phyloP scores from a whole-genome alignment of 305 asterid species.

The Fraxinus greggii region DNA sequence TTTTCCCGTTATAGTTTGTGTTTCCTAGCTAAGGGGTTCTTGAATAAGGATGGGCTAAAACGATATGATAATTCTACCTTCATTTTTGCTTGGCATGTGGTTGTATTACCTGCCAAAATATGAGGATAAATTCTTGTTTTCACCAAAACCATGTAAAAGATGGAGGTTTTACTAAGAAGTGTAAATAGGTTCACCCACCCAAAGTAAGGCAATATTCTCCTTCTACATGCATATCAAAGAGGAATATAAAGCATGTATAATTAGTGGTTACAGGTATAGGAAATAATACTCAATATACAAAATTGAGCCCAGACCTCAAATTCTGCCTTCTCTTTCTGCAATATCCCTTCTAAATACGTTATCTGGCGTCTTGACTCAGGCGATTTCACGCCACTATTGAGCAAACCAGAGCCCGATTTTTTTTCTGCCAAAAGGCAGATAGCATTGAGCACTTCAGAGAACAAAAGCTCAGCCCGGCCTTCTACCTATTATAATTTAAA shows the following conservation, averaged over 20 bases:
- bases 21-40: background rate
- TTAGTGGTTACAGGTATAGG: background rate
- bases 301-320: conserved; percentile 60
- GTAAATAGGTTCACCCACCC: background rate
- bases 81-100: background rate
- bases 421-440: conserved; percentile 53
- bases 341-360: conserved; percentile 60
- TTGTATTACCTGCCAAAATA: conserved; percentile 9
- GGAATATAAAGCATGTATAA: background rate
- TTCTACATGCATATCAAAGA: conserved; percentile 14
- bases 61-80: conserved; percentile 8
- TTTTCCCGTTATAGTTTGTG: background rate
- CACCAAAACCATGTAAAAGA: conserved; percentile 17
- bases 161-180: background rate
- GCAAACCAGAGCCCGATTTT: conserved; percentile 32
- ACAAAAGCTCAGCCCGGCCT: conserved; percentile 75
- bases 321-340: conserved; percentile 79
- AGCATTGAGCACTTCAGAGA: conserved; percentile 72
- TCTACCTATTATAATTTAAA: conserved; percentile 53
- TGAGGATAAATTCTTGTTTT: background rate
- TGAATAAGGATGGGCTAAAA: background rate
- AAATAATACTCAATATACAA: conserved; percentile 25
- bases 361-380: conserved; percentile 59
- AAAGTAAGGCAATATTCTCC: conserved; percentile 3
- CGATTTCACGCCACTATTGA: conserved; percentile 29